Evolutionary conservation across 306 rosid species (phyloP).

Genomic region (Oemleria cerasiformis): DNA sequence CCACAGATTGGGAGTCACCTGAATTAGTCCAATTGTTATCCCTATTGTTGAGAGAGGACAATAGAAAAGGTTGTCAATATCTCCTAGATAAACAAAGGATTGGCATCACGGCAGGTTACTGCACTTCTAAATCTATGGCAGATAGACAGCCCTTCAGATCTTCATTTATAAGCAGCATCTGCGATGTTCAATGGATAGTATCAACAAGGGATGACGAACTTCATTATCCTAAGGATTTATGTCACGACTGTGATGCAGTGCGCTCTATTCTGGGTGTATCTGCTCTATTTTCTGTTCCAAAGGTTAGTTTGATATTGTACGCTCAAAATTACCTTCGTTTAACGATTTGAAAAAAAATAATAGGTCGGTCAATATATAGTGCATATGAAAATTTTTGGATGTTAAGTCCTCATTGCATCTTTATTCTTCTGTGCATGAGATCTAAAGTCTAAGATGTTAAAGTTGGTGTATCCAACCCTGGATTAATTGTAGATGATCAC

Average conservation of each 20-base stretch:
- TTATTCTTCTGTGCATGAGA: not conserved
- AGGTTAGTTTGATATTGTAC: conserved; percentile 49
- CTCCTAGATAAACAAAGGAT: too few species aligned
- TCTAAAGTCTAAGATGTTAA: not conserved
- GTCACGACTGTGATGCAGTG: conserved; percentile 68
- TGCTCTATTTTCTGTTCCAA: conserved; percentile 85
- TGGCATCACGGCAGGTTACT: conserved; percentile 49
- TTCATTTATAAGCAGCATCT: conserved; percentile 56
- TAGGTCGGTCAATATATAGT: too few species aligned
- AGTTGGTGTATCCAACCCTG: not conserved
- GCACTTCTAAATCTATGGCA: conserved; percentile 39
- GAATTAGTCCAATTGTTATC: conserved; percentile 62
- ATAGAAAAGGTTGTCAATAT: conserved; percentile 54
- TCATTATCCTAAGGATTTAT: conserved; percentile 76
- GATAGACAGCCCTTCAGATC: conserved; percentile 58
- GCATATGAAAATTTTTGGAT: not conserved
- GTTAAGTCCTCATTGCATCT: not conserved
- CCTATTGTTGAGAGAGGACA: conserved; percentile 45
- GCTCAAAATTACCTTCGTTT: not conserved
- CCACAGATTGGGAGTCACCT: conserved; percentile 84
- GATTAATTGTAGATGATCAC: not conserved
- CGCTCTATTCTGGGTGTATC: conserved; percentile 58
- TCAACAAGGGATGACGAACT: conserved; percentile 64
- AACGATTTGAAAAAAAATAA: too few species aligned
- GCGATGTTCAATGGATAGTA: conserved; percentile 70